A percentile compares a stretch with the other conserved stretches of the same genome.
Evolutionary conservation across 495 filamentous ascomycete species (phyloP).

Genomic region (Penicillium fimorum): DNA sequence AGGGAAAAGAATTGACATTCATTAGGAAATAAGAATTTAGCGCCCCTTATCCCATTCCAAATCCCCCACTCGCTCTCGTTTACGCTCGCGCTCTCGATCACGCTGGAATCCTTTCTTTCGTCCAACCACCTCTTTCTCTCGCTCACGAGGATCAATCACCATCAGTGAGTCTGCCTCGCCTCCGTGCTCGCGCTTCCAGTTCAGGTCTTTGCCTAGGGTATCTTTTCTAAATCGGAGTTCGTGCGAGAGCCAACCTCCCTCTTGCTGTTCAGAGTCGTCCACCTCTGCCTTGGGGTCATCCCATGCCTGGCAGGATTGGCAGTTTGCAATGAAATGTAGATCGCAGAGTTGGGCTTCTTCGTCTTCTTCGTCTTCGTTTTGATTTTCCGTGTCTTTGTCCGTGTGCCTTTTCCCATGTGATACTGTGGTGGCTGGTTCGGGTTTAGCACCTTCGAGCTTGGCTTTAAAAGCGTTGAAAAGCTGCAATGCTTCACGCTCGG

Average conservation of each 20-base stretch:
- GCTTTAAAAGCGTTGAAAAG: conserved; percentile 73
- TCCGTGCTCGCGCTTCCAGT: conserved; percentile 83
- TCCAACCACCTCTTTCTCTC: conserved; percentile 61
- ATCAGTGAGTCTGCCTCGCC: conserved; percentile 86
- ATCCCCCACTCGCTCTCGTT: conserved; percentile 34
- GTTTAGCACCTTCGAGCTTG: conserved; percentile 66
- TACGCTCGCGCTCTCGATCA: conserved; percentile 43
- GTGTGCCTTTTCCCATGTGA: conserved; percentile 28
- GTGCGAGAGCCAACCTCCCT: conserved; percentile 67
- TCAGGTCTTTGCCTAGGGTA: conserved; percentile 84
- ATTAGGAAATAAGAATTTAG: not conserved
- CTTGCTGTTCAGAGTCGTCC: conserved; percentile 56
- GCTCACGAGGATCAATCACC: conserved; percentile 92
- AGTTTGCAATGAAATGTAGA: conserved; percentile 89
- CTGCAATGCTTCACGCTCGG: conserved; percentile 63
- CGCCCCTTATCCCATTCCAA: conserved; percentile 37
- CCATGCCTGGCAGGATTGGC: conserved; percentile 86
- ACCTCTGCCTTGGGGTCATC: conserved; percentile 31
- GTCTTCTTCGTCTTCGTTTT: conserved; percentile 48
- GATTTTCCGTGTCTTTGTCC: conserved; percentile 33
- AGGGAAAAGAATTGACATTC: not conserved
- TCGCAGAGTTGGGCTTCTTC: conserved; percentile 76
- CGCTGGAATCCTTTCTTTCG: conserved; percentile 33
- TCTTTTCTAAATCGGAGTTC: conserved; percentile 83
- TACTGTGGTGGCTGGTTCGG: conserved; percentile 25